Conservation (phyloP, 306 rosid genomes). For the Corylus avellana region DNA sequence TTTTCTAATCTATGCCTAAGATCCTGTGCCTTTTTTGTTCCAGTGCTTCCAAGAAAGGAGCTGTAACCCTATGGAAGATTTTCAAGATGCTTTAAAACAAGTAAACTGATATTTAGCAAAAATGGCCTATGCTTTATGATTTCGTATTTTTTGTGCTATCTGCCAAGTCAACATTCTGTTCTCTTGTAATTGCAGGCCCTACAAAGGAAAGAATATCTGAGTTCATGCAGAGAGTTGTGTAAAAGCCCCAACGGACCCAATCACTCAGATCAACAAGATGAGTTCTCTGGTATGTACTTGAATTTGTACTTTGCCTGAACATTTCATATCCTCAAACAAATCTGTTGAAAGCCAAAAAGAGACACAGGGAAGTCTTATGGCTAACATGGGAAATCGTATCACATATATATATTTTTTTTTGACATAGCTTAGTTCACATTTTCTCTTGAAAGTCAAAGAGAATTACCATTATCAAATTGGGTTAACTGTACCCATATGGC, state of each 20-base stretch:
- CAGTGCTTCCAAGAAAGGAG: slow-evolving; percentile 65
- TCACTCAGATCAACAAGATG: slow-evolving; percentile 39
- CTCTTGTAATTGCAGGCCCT: slow-evolving; percentile 43
- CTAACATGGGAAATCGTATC: not conserved
- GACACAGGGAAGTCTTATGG: not conserved
- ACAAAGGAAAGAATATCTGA: slow-evolving; percentile 39
- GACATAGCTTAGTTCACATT: not conserved
- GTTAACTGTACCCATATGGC: not conserved
- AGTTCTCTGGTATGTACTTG: slow-evolving; percentile 46
- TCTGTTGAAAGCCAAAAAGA: not conserved
- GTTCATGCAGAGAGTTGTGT: slow-evolving; percentile 35
- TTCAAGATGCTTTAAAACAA: slow-evolving; percentile 63
- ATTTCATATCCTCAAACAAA: not conserved
- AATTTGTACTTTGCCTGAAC: slow-evolving; percentile 19
- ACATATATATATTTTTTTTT: not conserved
- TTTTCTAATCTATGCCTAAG: slow-evolving; percentile 14
- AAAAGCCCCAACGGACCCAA: slow-evolving; percentile 26
- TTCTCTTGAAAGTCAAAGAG: not conserved
- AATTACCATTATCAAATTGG: not conserved
- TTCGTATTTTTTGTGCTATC: slow-evolving; percentile 20
- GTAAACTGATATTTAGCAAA: slow-evolving; percentile 30
- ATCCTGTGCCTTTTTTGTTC: slow-evolving; percentile 18
- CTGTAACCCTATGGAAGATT: slow-evolving; percentile 54
- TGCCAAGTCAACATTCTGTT: slow-evolving; percentile 17
- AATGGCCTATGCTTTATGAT: slow-evolving; percentile 14